Conservation (phyloP, 176 grass and related monocot genomes). For the Guadua angustifolia region DNA sequence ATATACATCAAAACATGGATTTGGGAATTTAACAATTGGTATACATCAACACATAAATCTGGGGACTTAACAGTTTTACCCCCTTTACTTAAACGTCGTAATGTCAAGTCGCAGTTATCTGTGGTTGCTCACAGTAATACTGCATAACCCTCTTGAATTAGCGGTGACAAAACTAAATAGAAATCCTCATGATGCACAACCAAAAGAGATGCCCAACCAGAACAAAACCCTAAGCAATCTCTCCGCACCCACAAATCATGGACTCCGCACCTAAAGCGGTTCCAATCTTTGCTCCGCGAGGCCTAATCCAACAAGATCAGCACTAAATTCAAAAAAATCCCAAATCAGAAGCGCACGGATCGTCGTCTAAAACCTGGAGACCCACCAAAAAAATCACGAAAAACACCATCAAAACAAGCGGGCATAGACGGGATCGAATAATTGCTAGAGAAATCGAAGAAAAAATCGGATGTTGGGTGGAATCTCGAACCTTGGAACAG, state of each 20-base stretch:
- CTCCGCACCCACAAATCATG: neutral
- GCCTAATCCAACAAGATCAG: no score
- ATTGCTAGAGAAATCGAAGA: no score
- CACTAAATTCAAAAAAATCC: no score
- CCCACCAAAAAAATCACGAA: no score
- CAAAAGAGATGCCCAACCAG: neutral
- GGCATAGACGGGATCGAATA: no score
- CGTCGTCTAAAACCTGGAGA: no score
- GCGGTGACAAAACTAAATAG: neutral
- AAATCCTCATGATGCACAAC: neutral
- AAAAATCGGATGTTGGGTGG: no score
- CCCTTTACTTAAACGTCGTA: neutral
- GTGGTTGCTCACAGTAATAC: neutral
- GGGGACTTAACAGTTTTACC: neutral
- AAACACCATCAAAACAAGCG: no score
- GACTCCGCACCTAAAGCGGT: neutral
- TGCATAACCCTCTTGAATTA: neutral
- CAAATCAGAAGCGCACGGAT: no score
- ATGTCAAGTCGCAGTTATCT: neutral
- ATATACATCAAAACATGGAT: neutral
- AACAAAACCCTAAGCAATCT: neutral
- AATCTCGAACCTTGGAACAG: no score
- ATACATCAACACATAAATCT: neutral
- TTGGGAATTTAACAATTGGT: neutral
- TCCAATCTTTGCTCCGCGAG: no score